Percentiles rank a stretch among this genome's conserved stretches.
Evolutionary conservation across 2,329 filamentous ascomycete genomes (phyloP).

Genomic region (Pseudonectria foliicola): DNA sequence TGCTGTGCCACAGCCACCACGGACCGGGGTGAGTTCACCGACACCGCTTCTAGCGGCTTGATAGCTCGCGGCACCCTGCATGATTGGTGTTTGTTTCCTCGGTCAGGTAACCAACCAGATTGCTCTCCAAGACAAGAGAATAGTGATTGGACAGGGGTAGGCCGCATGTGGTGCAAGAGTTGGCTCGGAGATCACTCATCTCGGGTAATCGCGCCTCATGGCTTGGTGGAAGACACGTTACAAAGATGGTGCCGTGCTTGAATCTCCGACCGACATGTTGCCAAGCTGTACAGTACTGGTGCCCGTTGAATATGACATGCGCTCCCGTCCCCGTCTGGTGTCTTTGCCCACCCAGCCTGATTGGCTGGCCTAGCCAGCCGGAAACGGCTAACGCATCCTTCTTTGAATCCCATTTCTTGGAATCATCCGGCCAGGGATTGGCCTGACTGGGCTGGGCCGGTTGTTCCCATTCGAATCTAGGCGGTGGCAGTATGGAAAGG

Average conservation of each 20-base stretch:
- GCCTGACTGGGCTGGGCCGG: conserved; percentile 18
- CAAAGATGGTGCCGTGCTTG: too few relatives aligned
- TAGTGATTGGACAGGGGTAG: conserved; percentile 24
- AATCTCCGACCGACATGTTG: too few relatives aligned
- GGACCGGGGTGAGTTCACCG: conserved; percentile 21
- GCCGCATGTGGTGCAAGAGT: conserved; percentile 23
- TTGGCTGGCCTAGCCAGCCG: background rate
- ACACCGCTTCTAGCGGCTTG: conserved; percentile 22
- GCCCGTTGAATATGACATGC: too few relatives aligned
- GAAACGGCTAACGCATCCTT: background rate
- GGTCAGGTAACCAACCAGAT: conserved; percentile 18
- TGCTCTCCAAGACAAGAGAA: conserved; percentile 18
- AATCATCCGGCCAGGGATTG: conserved; percentile 5
- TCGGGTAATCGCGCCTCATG: conserved; percentile 21
- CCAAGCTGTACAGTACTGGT: too few relatives aligned
- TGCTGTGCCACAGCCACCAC: conserved; percentile 21
- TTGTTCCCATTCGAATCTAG: conserved; percentile 15
- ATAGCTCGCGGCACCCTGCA: conserved; percentile 20
- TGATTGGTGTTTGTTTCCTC: conserved; percentile 15
- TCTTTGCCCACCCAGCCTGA: too few relatives aligned
- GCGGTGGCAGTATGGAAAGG: conserved; percentile 20
- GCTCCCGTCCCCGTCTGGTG: too few relatives aligned
- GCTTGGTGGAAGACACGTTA: conserved; percentile 14
- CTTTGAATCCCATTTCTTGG: background rate
- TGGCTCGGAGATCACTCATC: conserved; percentile 21